These are phyloP conservation scores for Phytophthora podocarpi DNA, from an alignment of 352 stramenopile genomes.

Conservation along the genomic window DNA sequence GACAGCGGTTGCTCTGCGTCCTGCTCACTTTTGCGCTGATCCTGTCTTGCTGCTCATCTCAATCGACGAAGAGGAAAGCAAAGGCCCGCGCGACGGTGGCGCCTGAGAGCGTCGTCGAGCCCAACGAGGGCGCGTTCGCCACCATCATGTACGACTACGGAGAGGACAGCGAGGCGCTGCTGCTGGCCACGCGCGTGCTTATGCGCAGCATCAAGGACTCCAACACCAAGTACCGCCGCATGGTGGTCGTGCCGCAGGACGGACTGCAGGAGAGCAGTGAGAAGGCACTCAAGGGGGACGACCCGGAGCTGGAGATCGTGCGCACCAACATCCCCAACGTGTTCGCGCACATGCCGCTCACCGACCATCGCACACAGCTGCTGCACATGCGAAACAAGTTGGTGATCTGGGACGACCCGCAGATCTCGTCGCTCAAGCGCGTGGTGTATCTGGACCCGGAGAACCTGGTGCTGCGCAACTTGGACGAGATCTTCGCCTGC, in stretches of 20 bases:
- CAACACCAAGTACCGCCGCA: conserved; percentile 64
- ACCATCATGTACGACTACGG: conserved; percentile 77
- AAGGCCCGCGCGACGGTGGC: conserved; percentile 2
- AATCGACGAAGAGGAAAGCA: conserved; percentile 1
- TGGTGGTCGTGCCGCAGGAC: conserved; percentile 78
- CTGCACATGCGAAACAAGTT: conserved; percentile 87
- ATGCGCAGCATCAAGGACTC: conserved; percentile 75
- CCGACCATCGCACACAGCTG: conserved; percentile 68
- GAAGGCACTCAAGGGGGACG: conserved; percentile 51
- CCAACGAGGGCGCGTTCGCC: conserved; percentile 56
- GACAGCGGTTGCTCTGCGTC: not conserved
- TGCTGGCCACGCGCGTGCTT: conserved; percentile 70
- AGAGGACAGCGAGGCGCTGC: conserved; percentile 59
- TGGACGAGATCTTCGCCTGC: conserved; percentile 87
- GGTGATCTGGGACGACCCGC: conserved; percentile 79
- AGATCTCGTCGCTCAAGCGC: conserved; percentile 64
- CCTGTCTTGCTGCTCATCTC: not conserved
- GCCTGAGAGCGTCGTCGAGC: conserved; percentile 33
- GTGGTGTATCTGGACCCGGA: conserved; percentile 82
- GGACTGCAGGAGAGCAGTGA: conserved; percentile 47
- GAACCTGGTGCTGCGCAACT: conserved; percentile 78
- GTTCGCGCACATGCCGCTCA: conserved; percentile 62
- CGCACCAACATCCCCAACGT: conserved; percentile 70
- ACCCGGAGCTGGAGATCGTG: conserved; percentile 71
- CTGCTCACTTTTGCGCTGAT: conserved; percentile 4